Base-by-base conservation (phyloP, 176 grass and related monocot species). In the Oropetium thomaeum region DNA sequence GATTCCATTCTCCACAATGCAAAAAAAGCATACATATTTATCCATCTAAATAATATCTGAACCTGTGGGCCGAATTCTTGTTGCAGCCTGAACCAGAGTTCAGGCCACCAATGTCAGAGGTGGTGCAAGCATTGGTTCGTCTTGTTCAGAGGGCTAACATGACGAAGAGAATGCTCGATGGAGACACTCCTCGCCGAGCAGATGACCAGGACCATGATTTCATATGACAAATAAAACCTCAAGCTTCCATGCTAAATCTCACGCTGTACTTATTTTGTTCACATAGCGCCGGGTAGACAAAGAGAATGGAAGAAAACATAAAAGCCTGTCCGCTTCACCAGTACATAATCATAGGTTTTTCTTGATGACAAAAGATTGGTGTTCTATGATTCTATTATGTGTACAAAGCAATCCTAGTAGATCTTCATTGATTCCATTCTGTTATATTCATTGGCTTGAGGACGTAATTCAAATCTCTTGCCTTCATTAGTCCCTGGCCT, bases 141-240 rank as follows among this genome's bases (percentile, higher is more conserved):
- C 84, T 90, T 23, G 91, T 90, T 5, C 87, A 90, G 79, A 90
- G 91, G 75, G 91, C 91, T 17, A 93, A 90, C 84, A 89, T 91
- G 89, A 88, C 79, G 2, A 92, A 89, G 83, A 89, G 83, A 45
- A 78, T 78, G 76, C 63, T 89, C 8, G 78, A 87, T 39, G 79
- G 84, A 43, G 85, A 92, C 60, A 79, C 70, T 20, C 78, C 79
- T 48, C 79, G 53, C 7, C 68, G 79, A 75, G 53, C 60, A 25
- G 78, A 90, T 16, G 83, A 90, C 14, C 73, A 83, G 10, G 80
- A 87, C 29, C 86, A 83, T 41, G 75, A 88, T 55, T 88, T 83
- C 70, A 88, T 88, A 88, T 88, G 62, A 88, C 2, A 58, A 0
- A 8, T 31, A 22, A 48, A 45, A 25, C 58, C 61, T n/a, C 4